Percentiles rank a stretch among this genome's conserved stretches.
These are phyloP conservation scores for Lactarius hatsudake DNA, from an alignment of 768 basidiomycete genomes.

Conservation along the genomic window DNA sequence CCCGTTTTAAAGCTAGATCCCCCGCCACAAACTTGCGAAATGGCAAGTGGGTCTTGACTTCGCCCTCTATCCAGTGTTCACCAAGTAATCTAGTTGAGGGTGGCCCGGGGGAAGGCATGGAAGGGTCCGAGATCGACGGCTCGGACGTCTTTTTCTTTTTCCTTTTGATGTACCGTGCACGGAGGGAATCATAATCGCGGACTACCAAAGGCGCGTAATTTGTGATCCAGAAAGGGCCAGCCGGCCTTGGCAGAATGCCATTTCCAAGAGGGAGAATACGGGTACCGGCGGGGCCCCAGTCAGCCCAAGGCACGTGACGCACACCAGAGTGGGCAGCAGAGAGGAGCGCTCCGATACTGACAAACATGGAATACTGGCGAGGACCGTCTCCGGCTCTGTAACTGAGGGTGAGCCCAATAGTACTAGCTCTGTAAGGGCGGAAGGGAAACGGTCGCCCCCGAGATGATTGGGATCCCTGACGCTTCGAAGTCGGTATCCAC, in stretches of 20 bases:
- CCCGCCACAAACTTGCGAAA: conserved; percentile 15
- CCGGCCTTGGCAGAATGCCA: not conserved
- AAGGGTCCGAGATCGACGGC: not conserved
- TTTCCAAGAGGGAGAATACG: not conserved
- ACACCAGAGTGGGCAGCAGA: not conserved
- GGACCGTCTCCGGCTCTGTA: not conserved
- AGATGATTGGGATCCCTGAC: not conserved
- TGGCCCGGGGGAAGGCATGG: not conserved
- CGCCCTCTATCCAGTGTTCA: conserved; percentile 4
- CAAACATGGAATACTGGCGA: not conserved
- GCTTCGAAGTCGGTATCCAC: conserved; percentile 9
- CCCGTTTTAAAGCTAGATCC: not conserved
- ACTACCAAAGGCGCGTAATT: conserved; percentile 9
- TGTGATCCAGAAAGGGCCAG: conserved; percentile 17
- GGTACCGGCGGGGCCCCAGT: conserved; percentile 16
- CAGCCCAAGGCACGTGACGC: conserved; percentile 1
- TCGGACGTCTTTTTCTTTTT: not conserved
- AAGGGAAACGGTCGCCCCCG: conserved; percentile 12
- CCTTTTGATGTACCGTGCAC: not conserved
- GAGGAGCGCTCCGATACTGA: conserved; percentile 7
- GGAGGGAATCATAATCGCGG: conserved; percentile 13
- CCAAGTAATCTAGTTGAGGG: not conserved
- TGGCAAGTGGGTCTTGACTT: conserved; percentile 10
- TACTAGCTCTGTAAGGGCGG: conserved; percentile 12
- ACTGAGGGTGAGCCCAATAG: not conserved